These are phyloP conservation scores for Monilinia fructigena DNA, from an alignment of 2,329 filamentous ascomycete genomes.

Conservation along the genomic window DNA sequence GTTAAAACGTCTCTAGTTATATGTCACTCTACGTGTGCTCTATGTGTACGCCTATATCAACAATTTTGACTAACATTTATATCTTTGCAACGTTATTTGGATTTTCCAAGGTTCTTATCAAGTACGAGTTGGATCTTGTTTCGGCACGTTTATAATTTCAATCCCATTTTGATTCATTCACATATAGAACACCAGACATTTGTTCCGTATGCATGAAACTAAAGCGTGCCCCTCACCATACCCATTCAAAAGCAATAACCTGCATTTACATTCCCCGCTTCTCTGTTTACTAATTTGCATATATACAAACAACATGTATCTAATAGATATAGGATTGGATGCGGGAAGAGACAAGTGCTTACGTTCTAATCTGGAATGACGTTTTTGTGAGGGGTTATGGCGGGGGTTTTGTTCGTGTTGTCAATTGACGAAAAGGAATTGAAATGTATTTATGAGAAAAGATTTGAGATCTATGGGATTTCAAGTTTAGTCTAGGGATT, in stretches of 20 bases:
- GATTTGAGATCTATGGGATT: neutral
- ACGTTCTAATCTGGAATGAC: neutral
- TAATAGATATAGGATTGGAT: neutral
- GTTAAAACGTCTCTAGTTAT: too few species aligned
- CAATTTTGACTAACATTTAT: too few species aligned
- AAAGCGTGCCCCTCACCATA: neutral
- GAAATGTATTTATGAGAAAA: neutral
- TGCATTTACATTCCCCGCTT: constrained; percentile 1
- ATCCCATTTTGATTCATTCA: too few species aligned
- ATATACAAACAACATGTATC: too few species aligned
- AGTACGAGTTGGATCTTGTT: too few species aligned
- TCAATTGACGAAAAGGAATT: neutral
- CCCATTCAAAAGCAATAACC: neutral
- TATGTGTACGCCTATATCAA: too few species aligned
- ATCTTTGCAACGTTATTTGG: too few species aligned
- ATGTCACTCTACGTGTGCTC: too few species aligned
- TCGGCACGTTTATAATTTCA: too few species aligned
- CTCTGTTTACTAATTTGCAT: neutral
- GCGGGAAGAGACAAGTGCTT: neutral
- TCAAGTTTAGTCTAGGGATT: neutral
- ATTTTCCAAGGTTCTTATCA: too few species aligned
- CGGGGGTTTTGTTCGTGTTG: neutral
- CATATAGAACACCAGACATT: too few species aligned
- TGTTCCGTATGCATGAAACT: too few species aligned
- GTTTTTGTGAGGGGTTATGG: neutral